These are phyloP conservation scores for Diaporthe batatas DNA, from an alignment of 2,329 filamentous ascomycete genomes.

Conservation along the genomic window DNA sequence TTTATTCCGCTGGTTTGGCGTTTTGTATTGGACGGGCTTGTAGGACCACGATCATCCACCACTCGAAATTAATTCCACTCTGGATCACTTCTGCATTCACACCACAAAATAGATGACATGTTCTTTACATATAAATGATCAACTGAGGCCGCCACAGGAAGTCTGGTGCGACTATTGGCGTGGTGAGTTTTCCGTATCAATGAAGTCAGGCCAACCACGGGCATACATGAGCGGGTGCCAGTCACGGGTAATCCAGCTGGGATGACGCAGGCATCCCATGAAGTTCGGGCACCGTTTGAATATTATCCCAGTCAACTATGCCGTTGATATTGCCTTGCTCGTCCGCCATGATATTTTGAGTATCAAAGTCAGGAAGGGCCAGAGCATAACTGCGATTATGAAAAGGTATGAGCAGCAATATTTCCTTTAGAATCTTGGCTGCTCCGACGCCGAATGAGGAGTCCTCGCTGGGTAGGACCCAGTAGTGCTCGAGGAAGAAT, in stretches of 20 bases:
- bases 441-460: neutral
- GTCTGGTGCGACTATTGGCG: neutral
- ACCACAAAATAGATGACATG: neutral
- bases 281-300: neutral
- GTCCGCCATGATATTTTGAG: neutral
- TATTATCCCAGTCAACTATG: neutral
- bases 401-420: neutral
- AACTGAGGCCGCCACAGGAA: neutral
- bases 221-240: constrained; percentile 9
- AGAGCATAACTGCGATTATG: neutral
- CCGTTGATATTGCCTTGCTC: neutral
- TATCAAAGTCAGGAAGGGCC: neutral
- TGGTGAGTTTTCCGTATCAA: neutral
- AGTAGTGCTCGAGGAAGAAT: neutral
- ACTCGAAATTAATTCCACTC: constrained; percentile 6
- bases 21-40: neutral
- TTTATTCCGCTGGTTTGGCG: neutral
- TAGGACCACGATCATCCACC: constrained; percentile 4
- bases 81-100: neutral
- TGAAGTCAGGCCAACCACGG: too few relatives aligned
- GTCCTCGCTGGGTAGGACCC: neutral
- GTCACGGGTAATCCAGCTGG: constrained; percentile 11
- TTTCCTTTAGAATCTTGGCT: neutral
- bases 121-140: neutral
- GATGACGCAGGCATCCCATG: constrained; percentile 6